Percentiles rank a stretch among this genome's conserved stretches.
Evolutionary conservation across 1,284 basidiomycete genomes (phyloP).

Genomic region (Pseudomicrostroma phylloplanum): DNA sequence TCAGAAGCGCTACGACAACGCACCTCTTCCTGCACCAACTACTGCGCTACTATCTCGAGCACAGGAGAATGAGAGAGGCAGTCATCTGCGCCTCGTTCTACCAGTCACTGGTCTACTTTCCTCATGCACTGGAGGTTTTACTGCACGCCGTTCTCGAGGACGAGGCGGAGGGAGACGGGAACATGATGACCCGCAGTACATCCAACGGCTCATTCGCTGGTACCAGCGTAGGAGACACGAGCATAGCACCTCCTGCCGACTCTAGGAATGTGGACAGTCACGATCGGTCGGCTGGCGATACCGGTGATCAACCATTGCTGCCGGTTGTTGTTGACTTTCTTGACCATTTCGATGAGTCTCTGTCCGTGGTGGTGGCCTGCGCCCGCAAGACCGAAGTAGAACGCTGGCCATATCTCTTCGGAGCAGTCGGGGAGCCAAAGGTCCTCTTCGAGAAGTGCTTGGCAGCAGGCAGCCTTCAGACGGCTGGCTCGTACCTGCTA

Average conservation of each 20-base stretch:
- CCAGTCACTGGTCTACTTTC: conserved; percentile 80
- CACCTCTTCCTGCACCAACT: conserved; percentile 92
- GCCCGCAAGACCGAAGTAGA: conserved; percentile 94
- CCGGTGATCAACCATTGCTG: conserved; percentile 55
- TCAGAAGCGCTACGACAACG: conserved; percentile 85
- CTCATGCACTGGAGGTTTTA: conserved; percentile 87
- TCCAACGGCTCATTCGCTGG: neutral
- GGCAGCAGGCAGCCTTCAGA: conserved; percentile 67
- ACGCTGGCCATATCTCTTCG: conserved; percentile 81
- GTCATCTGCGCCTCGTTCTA: conserved; percentile 82
- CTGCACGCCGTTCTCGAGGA: conserved; percentile 89
- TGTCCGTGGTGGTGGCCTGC: conserved; percentile 91
- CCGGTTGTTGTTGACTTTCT: conserved; percentile 77
- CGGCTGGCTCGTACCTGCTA: conserved; percentile 85
- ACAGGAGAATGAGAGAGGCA: conserved; percentile 54
- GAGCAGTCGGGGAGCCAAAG: conserved; percentile 80
- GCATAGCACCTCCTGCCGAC: conserved; percentile 5
- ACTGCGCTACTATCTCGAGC: conserved; percentile 70
- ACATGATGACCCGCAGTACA: neutral
- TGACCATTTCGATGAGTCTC: conserved; percentile 81
- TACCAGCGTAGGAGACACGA: neutral
- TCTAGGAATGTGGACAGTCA: neutral
- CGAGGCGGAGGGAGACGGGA: conserved; percentile 58
- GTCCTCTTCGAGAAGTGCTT: conserved; percentile 85
- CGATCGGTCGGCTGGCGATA: conserved; percentile 13